A percentile compares a stretch with the other conserved stretches of the same genome.
These are phyloP conservation scores for Xylariales sp. DNA, from an alignment of 2,329 filamentous ascomycete genomes.

Conservation along the genomic window DNA sequence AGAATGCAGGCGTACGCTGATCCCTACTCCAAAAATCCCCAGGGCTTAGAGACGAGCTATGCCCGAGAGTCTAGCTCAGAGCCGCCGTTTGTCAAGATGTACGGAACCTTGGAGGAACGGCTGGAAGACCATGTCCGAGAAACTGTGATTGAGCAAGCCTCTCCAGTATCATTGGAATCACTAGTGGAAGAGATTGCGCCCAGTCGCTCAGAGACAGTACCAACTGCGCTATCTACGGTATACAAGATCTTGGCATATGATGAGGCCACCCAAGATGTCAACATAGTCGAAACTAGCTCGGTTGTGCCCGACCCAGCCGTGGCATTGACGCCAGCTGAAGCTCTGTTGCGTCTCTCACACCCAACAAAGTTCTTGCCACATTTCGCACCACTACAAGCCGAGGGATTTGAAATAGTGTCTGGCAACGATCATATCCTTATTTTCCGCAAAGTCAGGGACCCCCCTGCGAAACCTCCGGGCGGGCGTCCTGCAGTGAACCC, in stretches of 20 bases:
- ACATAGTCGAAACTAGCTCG: conserved; percentile 57
- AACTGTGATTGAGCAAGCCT: not conserved
- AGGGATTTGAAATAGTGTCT: conserved; percentile 65
- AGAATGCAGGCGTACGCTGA: conserved; percentile 18
- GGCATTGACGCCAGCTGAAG: conserved; percentile 54
- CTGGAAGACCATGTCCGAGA: conserved; percentile 5
- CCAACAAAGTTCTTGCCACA: conserved; percentile 63
- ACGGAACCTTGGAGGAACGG: conserved; percentile 15
- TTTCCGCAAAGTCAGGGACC: conserved; percentile 54
- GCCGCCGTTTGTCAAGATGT: conserved; percentile 28
- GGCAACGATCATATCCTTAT: conserved; percentile 60
- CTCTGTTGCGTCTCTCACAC: conserved; percentile 55
- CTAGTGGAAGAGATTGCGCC: conserved; percentile 5
- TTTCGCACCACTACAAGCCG: conserved; percentile 51
- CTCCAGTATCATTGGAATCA: conserved; percentile 8
- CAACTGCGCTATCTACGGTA: conserved; percentile 20
- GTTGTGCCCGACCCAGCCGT: conserved; percentile 41
- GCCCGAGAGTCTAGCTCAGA: conserved; percentile 34
- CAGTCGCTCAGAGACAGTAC: conserved; percentile 5
- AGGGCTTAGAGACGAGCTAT: conserved; percentile 45
- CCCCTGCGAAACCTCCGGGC: conserved; percentile 13
- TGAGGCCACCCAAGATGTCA: conserved; percentile 51
- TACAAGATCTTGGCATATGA: conserved; percentile 69
- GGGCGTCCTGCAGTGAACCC: conserved; percentile 43
- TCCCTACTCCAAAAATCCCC: conserved; percentile 37